phyloP scores from a whole-genome alignment of 1,139 yeast genomes.

The Yamadazyma trypodendri region DNA sequence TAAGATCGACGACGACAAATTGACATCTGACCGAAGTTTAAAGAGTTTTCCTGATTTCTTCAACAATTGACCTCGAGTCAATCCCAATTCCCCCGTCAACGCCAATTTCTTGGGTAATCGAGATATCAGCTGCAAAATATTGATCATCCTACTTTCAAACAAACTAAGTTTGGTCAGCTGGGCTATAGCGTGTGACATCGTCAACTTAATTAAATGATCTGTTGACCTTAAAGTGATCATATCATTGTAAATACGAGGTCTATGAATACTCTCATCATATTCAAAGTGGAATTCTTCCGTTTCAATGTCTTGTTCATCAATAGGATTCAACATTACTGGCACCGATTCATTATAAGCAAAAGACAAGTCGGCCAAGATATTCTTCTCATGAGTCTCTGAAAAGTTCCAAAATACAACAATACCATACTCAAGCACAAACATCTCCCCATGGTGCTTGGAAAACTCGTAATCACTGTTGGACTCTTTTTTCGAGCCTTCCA shows the following conservation, averaged over 20 bases:
- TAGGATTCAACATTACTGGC: conserved; percentile 67
- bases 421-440: conserved; percentile 88
- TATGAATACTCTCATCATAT: conserved; percentile 73
- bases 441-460: conserved; percentile 78
- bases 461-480: conserved; percentile 35
- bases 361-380: conserved; percentile 86
- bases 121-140: conserved; percentile 78
- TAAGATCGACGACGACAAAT: conserved; percentile 81
- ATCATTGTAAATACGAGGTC: conserved; percentile 92
- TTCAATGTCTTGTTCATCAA: conserved; percentile 87
- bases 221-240: conserved; percentile 89
- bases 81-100: conserved; percentile 80
- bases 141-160: conserved; percentile 89
- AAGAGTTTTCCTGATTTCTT: conserved; percentile 88
- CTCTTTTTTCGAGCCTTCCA: not conserved
- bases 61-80: conserved; percentile 73
- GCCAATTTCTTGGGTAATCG: conserved; percentile 88
- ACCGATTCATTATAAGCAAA: conserved; percentile 51
- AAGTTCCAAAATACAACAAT: conserved; percentile 97
- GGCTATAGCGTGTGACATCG: conserved; percentile 95
- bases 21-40: conserved; percentile 89
- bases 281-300: conserved; percentile 94
- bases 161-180: conserved; percentile 90
- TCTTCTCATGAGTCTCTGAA: conserved; percentile 88
- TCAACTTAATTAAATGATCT: conserved; percentile 86